Percentiles rank a stretch among this genome's conserved stretches.
These are phyloP conservation scores for Backusella australiensis DNA, from an alignment of 192 early-diverging fungal genomes.

Conservation along the genomic window DNA sequence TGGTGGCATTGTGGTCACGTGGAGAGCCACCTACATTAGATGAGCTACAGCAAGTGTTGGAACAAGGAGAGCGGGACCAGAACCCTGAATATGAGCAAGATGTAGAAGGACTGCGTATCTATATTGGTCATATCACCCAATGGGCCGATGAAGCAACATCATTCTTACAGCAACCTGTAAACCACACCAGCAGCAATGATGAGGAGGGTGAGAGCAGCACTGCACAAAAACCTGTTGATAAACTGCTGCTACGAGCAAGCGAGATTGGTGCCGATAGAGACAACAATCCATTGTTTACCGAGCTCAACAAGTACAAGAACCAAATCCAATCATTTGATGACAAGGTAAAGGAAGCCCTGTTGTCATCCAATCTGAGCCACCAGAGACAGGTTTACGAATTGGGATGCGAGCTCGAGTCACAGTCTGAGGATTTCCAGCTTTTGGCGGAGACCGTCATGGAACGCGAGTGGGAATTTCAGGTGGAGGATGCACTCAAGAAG, in stretches of 20 bases:
- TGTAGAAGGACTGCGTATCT: background rate
- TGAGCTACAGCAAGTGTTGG: background rate
- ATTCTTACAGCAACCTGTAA: background rate
- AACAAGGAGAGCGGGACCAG: background rate
- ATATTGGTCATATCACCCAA: background rate
- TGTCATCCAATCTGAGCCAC: background rate
- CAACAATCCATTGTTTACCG: background rate
- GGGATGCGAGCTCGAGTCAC: background rate
- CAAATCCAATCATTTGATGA: conserved; percentile 28
- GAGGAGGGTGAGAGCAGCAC: background rate
- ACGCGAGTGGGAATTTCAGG: background rate
- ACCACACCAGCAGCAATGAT: background rate
- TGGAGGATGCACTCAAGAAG: background rate
- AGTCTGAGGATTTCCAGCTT: background rate
- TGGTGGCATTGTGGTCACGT: conserved; percentile 26
- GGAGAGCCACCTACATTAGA: conserved; percentile 34
- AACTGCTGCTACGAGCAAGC: background rate
- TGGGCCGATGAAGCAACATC: background rate
- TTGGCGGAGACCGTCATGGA: background rate
- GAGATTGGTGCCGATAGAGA: background rate
- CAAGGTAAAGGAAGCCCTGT: conserved; percentile 10
- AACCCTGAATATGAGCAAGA: background rate
- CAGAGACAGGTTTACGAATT: background rate
- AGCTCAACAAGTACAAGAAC: conserved; percentile 25
- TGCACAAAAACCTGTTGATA: background rate